These are phyloP conservation scores for Colletotrichum sp. DNA, from an alignment of 2,329 filamentous ascomycete species.

Conservation along the genomic window DNA sequence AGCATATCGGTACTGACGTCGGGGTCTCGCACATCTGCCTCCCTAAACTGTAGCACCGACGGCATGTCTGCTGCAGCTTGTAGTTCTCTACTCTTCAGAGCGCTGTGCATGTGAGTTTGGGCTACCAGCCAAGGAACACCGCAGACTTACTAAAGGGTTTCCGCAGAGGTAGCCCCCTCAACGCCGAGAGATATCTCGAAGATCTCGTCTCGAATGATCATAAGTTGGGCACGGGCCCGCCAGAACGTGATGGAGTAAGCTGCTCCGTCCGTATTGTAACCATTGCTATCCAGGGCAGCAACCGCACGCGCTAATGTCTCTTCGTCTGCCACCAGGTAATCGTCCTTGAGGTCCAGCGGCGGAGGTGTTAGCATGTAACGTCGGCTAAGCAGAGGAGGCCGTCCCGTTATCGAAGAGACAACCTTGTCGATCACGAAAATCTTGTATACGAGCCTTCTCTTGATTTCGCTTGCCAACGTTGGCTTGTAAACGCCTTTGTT, in stretches of 20 bases:
- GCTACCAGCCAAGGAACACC: fast-evolving
- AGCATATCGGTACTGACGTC: conserved; percentile 33
- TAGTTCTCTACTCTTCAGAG: conserved; percentile 39
- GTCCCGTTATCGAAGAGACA: conserved; percentile 55
- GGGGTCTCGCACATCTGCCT: conserved; percentile 39
- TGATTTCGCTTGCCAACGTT: conserved; percentile 39
- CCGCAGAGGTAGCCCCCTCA: conserved; percentile 30
- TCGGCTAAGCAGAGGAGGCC: conserved; percentile 57
- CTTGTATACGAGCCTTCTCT: conserved; percentile 36
- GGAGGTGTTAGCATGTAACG: conserved; percentile 59
- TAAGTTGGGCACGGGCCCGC: conserved; percentile 52
- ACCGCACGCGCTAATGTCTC: conserved; percentile 43
- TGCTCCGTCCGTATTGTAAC: conserved; percentile 55
- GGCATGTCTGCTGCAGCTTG: conserved; percentile 39
- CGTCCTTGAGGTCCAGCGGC: conserved; percentile 59
- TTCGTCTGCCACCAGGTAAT: conserved; percentile 49
- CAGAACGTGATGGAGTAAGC: conserved; percentile 49
- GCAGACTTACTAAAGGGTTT: background rate
- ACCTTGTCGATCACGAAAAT: conserved; percentile 55
- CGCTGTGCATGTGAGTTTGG: conserved; percentile 23
- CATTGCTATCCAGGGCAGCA: conserved; percentile 47
- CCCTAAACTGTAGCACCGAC: conserved; percentile 39
- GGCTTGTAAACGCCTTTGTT: conserved; percentile 31
- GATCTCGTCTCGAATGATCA: conserved; percentile 61
- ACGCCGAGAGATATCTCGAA: conserved; percentile 60